These are phyloP conservation scores for Cyclostephanos tholiformis DNA, from an alignment of 108 stramenopile species.

Conservation along the genomic window DNA sequence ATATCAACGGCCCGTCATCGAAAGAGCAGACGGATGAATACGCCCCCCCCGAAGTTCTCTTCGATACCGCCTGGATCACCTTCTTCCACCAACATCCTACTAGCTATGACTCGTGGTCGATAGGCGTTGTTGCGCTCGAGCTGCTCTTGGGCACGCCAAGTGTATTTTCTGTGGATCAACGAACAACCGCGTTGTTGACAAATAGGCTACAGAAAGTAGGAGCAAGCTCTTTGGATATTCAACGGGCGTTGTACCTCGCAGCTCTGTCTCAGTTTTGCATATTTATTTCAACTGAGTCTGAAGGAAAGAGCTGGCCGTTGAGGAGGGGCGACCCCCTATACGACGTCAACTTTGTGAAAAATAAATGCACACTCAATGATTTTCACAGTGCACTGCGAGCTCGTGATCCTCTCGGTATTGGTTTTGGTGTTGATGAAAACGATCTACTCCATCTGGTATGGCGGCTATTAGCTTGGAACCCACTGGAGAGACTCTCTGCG, in stretches of 20 bases:
- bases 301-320: conserved; percentile 65
- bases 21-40: conserved; percentile 82
- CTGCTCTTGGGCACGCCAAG: conserved; percentile 92
- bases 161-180: conserved; percentile 92
- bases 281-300: conserved; percentile 55
- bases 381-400: conserved; percentile 80
- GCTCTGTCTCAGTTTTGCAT: conserved; percentile 87
- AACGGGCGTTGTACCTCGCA: conserved; percentile 74
- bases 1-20: conserved; percentile 67
- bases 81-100: conserved; percentile 60
- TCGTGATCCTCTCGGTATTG: conserved; percentile 80
- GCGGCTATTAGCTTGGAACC: conserved; percentile 78
- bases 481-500: conserved; percentile 68
- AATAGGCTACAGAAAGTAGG: conserved; percentile 70
- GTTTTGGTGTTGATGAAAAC: conserved; percentile 71
- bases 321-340: conserved; percentile 74
- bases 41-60: conserved; percentile 77
- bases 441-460: conserved; percentile 77
- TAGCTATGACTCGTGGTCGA: conserved; percentile 85
- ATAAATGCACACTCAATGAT: conserved; percentile 62
- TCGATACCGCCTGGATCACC: conserved; percentile 56
- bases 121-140: conserved; percentile 89
- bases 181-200: conserved; percentile 85
- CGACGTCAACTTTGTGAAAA: conserved; percentile 46
- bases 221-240: conserved; percentile 62